Conservation (phyloP, 805 yeast genomes). For the Wickerhamiella azyma region DNA sequence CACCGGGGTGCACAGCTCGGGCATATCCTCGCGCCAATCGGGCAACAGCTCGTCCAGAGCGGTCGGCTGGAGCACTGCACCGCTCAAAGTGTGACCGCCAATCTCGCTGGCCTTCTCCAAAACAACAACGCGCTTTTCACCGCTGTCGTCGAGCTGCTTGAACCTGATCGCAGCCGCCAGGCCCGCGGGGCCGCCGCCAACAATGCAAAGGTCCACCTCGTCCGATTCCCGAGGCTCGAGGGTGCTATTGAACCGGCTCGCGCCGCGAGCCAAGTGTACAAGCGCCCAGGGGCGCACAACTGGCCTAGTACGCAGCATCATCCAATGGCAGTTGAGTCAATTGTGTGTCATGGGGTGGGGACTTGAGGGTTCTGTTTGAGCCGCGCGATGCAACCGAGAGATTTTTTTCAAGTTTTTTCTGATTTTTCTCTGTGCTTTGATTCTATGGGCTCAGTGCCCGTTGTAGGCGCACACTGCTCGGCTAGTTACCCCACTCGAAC, state of each 20-base stretch:
- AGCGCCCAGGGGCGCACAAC: background rate
- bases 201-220: conserved; percentile 84
- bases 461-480: too few relatives aligned
- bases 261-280: background rate
- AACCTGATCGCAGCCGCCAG: conserved; percentile 81
- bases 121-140: conserved; percentile 71
- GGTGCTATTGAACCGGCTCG: background rate
- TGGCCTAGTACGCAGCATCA: conserved; percentile 1
- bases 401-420: too few relatives aligned
- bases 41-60: conserved; percentile 80
- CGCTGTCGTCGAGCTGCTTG: conserved; percentile 67
- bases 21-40: conserved; percentile 31
- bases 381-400: background rate
- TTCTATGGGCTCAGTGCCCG: too few relatives aligned
- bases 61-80: conserved; percentile 86
- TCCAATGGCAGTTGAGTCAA: conserved; percentile 2
- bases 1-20: conserved; percentile 60
- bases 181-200: conserved; percentile 98
- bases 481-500: too few relatives aligned
- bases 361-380: too few relatives aligned
- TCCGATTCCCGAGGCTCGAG: conserved; percentile 57
- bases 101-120: conserved; percentile 86
- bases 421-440: too few relatives aligned
- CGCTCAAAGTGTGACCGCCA: conserved; percentile 86
- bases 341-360: background rate